Evolutionary conservation across 495 filamentous ascomycete species (phyloP).

Genomic region (Penicillium argentinense): DNA sequence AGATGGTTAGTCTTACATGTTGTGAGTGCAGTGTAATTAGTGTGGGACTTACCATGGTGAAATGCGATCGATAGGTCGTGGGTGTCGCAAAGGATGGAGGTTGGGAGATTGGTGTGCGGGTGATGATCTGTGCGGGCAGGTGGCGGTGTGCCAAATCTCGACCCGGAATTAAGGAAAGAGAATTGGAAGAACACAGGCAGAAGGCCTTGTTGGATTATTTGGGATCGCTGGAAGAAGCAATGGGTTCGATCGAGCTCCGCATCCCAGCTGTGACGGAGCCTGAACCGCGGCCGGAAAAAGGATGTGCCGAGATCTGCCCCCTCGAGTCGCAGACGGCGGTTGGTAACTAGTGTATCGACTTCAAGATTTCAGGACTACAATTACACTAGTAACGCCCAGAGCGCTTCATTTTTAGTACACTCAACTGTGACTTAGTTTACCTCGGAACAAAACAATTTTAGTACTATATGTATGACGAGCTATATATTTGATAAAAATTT

Average conservation of each 20-base stretch:
- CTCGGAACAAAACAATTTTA: too few relatives aligned
- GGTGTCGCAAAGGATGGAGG: slow-evolving; percentile 17
- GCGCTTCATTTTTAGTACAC: too few relatives aligned
- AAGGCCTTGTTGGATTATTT: slow-evolving; percentile 9
- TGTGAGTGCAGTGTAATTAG: not conserved
- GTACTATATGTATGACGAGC: too few relatives aligned
- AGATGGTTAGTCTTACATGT: slow-evolving; percentile 4
- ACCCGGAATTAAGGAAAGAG: not conserved
- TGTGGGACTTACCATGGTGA: slow-evolving; percentile 21
- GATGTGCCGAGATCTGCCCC: slow-evolving; percentile 22
- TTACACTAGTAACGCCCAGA: too few relatives aligned
- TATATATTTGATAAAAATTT: too few relatives aligned
- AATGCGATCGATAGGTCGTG: slow-evolving; percentile 22
- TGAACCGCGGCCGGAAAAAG: slow-evolving; percentile 31
- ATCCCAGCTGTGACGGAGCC: slow-evolving; percentile 30
- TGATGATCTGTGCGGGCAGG: slow-evolving; percentile 6
- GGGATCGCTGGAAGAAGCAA: slow-evolving; percentile 17
- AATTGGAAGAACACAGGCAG: not conserved
- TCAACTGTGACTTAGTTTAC: too few relatives aligned
- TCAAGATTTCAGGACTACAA: too few relatives aligned
- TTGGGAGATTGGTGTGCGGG: slow-evolving; percentile 1
- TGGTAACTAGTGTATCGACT: too few relatives aligned
- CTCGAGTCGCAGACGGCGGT: not conserved
- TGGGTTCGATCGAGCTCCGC: slow-evolving; percentile 28
- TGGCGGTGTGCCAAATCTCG: slow-evolving; percentile 1